phyloP scores from a whole-genome alignment of 2,329 filamentous ascomycete species.

The Diaporthe amygdali region DNA sequence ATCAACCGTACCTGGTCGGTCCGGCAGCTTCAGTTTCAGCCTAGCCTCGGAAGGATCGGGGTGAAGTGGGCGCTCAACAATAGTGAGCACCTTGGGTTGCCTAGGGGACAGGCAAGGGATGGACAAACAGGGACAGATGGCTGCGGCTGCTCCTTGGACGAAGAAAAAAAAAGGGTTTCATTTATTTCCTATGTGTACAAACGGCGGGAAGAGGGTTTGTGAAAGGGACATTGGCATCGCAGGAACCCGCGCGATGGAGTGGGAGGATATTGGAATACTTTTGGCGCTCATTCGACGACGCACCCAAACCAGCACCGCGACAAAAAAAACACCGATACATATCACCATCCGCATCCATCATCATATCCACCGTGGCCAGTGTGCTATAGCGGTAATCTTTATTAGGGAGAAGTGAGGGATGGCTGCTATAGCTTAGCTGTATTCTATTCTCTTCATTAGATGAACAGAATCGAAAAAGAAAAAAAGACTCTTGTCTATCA shows the following conservation, averaged over 20 bases:
- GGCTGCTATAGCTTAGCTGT: constrained; percentile 17
- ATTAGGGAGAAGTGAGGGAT: constrained; percentile 16
- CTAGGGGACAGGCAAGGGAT: not conserved
- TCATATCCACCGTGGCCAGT: constrained; percentile 11
- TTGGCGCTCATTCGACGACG: constrained; percentile 19
- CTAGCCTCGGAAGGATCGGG: not conserved
- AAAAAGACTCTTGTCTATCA: constrained; percentile 9
- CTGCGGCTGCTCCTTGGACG: constrained; percentile 14
- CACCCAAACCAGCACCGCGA: not conserved
- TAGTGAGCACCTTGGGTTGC: not conserved
- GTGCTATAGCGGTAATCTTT: constrained; percentile 20
- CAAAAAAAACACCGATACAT: constrained; percentile 6
- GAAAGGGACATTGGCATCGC: constrained; percentile 1
- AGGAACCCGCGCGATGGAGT: constrained; percentile 4
- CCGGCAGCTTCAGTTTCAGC: constrained; percentile 3
- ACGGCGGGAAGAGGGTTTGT: constrained; percentile 19
- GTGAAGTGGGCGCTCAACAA: not conserved
- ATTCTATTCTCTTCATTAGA: constrained; percentile 16
- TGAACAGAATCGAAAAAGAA: constrained; percentile 13
- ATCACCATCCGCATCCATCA: not conserved
- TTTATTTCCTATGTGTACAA: constrained; percentile 24
- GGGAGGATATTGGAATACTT: constrained; percentile 17
- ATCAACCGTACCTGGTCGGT: not conserved
- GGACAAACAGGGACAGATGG: constrained; percentile 18
- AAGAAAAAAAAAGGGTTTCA: constrained; percentile 7